Base-by-base conservation (phyloP, 2,329 filamentous ascomycete species). In the Arachnopeziza araneosa region DNA sequence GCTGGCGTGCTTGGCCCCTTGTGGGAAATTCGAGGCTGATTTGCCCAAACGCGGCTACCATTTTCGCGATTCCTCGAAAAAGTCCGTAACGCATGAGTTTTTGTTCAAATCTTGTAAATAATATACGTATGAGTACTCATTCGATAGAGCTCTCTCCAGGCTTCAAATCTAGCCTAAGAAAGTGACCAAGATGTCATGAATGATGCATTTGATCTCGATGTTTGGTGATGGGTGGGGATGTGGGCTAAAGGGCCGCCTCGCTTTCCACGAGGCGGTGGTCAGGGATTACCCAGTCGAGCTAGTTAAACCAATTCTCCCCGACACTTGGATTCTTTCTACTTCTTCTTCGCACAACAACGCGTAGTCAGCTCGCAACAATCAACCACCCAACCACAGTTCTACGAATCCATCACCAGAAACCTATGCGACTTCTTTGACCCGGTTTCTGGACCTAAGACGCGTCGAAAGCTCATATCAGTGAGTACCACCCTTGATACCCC, bases 141-240 rank as follows among this genome's bases (percentile, higher is more conserved):
- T 70, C 52, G 75, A 77, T 74, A 76, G 77, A 74, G 64, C 75
- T 63, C 59, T 51, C 55, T 58, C 54, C 50, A 74, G 73, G 76
- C 85, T 84, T 75, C 77, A 78, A 69, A 86, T 86, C 69, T 80
- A 90, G 86, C 83, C 83, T 80, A 86, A 85, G 79, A 81, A 89
- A 75, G 78, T 75, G 71, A 75, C 74, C 72, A 67, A 76, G 76
- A 73, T 68, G 66, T 63, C 61, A 61, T 67, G 55, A 56, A 53
- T 63, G 58, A 50, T 64, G 57, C 24, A 22, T 44, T 44, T 44
- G 36, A 44, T 44, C 10, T 44, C 12, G 17, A 44, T 44, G 36
- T 44, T 44, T 44, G 36, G 36, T 44, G 36, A 44, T 44, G 6
- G 36, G 36, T 7, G 36, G 36, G 36, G 12, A 44, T 44, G 36